Percentiles rank a stretch among this genome's conserved stretches.
phyloP scores from a whole-genome alignment of 331 rosid species.

The Stylosanthes scabra region DNA sequence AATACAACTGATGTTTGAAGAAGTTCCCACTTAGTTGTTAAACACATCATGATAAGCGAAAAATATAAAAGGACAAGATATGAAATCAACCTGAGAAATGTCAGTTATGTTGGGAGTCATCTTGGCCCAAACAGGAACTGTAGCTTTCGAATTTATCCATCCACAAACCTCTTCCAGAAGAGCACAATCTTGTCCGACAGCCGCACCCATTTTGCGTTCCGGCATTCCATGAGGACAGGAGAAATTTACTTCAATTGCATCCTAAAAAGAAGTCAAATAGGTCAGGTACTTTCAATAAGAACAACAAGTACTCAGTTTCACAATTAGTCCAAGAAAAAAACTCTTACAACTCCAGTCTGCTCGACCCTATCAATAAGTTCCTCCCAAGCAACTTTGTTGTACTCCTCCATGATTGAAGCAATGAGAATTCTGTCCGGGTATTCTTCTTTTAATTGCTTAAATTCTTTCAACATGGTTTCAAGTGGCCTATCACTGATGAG shows the following conservation, averaged over 20 bases:
- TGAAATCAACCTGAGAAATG: conserved; percentile 72
- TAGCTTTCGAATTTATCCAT: conserved; percentile 95
- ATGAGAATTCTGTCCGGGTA: conserved; percentile 93
- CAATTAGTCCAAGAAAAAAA: conserved; percentile 23
- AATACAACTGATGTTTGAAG: not conserved
- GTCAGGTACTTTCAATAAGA: conserved; percentile 34
- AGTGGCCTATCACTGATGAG: conserved; percentile 94
- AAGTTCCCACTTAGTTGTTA: conserved; percentile 19
- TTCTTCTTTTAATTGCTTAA: conserved; percentile 84
- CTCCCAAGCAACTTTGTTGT: conserved; percentile 90
- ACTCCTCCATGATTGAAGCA: conserved; percentile 99
- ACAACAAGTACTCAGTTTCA: not conserved
- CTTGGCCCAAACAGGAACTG: conserved; percentile 98
- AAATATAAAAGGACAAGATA: conserved; percentile 1
- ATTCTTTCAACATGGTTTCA: conserved; percentile 92
- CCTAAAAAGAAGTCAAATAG: conserved; percentile 48
- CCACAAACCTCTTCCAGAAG: conserved; percentile 95
- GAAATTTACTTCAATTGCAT: conserved; percentile 91
- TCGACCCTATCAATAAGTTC: conserved; percentile 93
- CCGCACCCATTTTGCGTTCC: conserved; percentile 97
- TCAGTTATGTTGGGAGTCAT: conserved; percentile 99
- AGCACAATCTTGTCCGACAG: conserved; percentile 93
- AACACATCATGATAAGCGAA: conserved; percentile 7
- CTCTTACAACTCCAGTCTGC: conserved; percentile 97
- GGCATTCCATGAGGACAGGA: conserved; percentile 99